phyloP scores from a whole-genome alignment of 1,284 basidiomycete genomes.

The Tilletia caries region DNA sequence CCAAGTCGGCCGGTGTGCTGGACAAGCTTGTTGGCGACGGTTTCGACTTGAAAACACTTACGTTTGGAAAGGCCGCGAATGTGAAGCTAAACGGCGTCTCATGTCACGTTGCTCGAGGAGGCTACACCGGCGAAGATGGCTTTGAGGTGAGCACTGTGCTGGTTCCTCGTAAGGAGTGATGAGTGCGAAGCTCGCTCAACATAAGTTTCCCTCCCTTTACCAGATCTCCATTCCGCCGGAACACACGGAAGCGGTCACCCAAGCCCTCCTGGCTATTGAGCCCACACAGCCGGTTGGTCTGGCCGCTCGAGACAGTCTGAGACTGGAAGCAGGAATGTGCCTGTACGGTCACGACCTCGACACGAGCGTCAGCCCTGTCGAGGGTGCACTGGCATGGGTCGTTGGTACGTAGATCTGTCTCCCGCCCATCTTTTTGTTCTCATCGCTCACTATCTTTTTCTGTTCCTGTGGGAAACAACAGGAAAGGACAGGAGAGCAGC shows the following conservation, averaged over 20 bases:
- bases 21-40: slow-evolving; percentile 63
- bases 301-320: slow-evolving; percentile 85
- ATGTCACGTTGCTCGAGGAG: slow-evolving; percentile 86
- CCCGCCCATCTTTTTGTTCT: neutral
- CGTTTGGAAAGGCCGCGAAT: slow-evolving; percentile 48
- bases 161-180: slow-evolving; percentile 18
- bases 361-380: slow-evolving; percentile 79
- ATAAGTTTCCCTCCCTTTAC: neutral
- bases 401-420: slow-evolving; percentile 63
- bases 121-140: slow-evolving; percentile 98
- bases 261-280: slow-evolving; percentile 63
- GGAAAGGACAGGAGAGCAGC: slow-evolving; percentile 74
- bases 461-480: slow-evolving; percentile 29
- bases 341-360: slow-evolving; percentile 91
- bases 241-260: slow-evolving; percentile 69
- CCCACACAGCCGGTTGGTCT: slow-evolving; percentile 81
- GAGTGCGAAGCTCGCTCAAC: slow-evolving; percentile 25
- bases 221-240: slow-evolving; percentile 79
- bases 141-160: slow-evolving; percentile 83
- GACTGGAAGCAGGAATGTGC: slow-evolving; percentile 97
- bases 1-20: slow-evolving; percentile 74
- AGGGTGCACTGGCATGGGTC: slow-evolving; percentile 82
- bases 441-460: neutral
- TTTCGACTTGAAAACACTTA: slow-evolving; percentile 61
- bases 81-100: slow-evolving; percentile 64